Base-by-base conservation (phyloP, 345 rosid species). In the Salix koriyanagi region DNA sequence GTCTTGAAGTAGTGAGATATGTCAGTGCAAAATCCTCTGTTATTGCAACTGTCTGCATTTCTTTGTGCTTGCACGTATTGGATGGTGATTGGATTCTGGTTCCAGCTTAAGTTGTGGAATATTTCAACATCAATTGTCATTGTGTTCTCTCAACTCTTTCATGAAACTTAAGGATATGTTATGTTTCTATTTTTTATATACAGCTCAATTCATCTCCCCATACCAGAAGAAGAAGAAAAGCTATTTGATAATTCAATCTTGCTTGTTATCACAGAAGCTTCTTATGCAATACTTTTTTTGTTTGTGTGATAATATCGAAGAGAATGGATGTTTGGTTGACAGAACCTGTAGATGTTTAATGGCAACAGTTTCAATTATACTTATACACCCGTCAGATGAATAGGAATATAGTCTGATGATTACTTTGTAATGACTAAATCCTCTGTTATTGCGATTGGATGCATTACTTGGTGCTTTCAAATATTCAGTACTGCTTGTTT, bases 1-100 rank as follows among this genome's bases (percentile, higher is more conserved):
- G 94, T 9, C 61, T 76, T 1, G 88, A 86, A 62, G 84, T 84
- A 7, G 83, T 80, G 67, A 88, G 87, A 81, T 90, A 77, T 62
- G 88, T 88, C 69, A 66, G 79, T 9, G 87, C 84, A 2, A 92
- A 88, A 82, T 86, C 92, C 19, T 85, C 90, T 41, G 86, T 82
- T 34, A 44, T 87, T 39, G 84, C 84, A 65, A 79, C 90, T 36
- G 46, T 87, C 41, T 86, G 92, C 82, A 75, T 92, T 64, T 88
- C 94, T 73, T 16, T 89, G 80, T 91, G 89, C 73, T 80, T 90
- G 89, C 89, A 88, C 64, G 58, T 92, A 56, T 64, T 88, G 65
- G 96, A 89, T 73, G 85, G 88, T 75, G 85, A 89, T 71, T 85
- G 92, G 91, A 70, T 88, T 69, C 78, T 91, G 83, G 85, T 77